Evolutionary conservation across 1,284 basidiomycete genomes (phyloP).

Genomic region (Xanthoconium separans): DNA sequence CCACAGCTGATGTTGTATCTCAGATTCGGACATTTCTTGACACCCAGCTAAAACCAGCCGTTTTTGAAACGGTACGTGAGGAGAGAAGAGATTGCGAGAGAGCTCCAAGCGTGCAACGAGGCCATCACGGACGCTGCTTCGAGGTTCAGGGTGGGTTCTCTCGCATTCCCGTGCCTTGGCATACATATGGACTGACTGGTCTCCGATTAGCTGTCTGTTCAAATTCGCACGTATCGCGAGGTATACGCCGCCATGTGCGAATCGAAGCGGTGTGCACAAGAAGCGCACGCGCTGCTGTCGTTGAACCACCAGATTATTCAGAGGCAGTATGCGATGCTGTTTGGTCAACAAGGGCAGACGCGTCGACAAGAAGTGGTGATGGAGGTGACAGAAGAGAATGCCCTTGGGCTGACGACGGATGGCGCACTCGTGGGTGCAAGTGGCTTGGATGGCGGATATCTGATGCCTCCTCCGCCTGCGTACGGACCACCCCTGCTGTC

Average conservation of each 20-base stretch:
- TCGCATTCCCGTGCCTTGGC: not conserved
- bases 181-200: not conserved
- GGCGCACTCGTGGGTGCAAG: constrained; percentile 24
- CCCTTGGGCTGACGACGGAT: constrained; percentile 9
- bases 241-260: constrained; percentile 17
- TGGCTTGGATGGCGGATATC: not conserved
- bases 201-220: constrained; percentile 21
- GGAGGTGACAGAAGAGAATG: constrained; percentile 1
- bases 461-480: constrained; percentile 8
- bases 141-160: constrained; percentile 48
- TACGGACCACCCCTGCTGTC: not conserved
- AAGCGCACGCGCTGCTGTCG: constrained; percentile 17
- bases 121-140: constrained; percentile 50
- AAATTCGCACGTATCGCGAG: constrained; percentile 24
- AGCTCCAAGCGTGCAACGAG: constrained; percentile 53
- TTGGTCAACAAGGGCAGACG: not conserved
- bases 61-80: constrained; percentile 80
- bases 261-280: constrained; percentile 24
- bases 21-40: constrained; percentile 52
- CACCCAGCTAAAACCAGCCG: constrained; percentile 59
- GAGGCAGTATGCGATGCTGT: constrained; percentile 14
- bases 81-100: constrained; percentile 65
- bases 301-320: constrained; percentile 22
- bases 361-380: not conserved
- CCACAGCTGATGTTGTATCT: constrained; percentile 20